Evolutionary conservation across 129 eudicot genomes (phyloP).

Genomic region (Chrysanthemum lavandulifolium): DNA sequence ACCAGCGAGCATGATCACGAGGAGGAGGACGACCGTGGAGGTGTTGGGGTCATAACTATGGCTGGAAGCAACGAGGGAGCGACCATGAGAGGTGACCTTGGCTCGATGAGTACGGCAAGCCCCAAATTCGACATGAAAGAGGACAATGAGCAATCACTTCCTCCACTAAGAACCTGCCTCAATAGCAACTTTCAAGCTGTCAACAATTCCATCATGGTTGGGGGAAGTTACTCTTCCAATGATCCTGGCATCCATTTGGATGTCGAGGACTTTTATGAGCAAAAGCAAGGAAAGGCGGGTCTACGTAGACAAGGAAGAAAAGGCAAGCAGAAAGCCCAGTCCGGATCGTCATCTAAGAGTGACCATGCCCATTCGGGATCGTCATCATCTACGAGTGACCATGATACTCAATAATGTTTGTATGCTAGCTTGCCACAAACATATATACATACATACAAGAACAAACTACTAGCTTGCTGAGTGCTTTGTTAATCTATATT

Average conservation of each 20-base stretch:
- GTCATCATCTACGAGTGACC: conserved; percentile 16
- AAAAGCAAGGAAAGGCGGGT: background rate
- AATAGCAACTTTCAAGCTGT: conserved; percentile 77
- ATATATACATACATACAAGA: background rate
- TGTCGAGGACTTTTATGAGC: conserved; percentile 39
- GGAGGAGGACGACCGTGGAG: conserved; percentile 30
- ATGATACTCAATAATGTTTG: background rate
- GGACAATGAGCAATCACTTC: conserved; percentile 16
- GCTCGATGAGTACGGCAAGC: conserved; percentile 15
- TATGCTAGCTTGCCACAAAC: background rate
- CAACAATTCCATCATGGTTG: conserved; percentile 81
- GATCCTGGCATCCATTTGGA: conserved; percentile 95
- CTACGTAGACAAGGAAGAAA: conserved; percentile 20
- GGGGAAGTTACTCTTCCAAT: conserved; percentile 60
- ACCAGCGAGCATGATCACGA: conserved; percentile 23
- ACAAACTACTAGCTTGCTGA: background rate
- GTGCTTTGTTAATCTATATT: background rate
- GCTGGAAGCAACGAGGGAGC: conserved; percentile 88
- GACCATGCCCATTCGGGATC: conserved; percentile 22
- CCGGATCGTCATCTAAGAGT: conserved; percentile 11
- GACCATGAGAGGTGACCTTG: conserved; percentile 54
- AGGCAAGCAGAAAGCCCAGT: conserved; percentile 27
- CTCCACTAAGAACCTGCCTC: conserved; percentile 36
- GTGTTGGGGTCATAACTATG: conserved; percentile 60
- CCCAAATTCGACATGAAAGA: conserved; percentile 11